These are phyloP conservation scores for Limonium bicolor DNA, from an alignment of 148 eudicot genomes.

Conservation along the genomic window DNA sequence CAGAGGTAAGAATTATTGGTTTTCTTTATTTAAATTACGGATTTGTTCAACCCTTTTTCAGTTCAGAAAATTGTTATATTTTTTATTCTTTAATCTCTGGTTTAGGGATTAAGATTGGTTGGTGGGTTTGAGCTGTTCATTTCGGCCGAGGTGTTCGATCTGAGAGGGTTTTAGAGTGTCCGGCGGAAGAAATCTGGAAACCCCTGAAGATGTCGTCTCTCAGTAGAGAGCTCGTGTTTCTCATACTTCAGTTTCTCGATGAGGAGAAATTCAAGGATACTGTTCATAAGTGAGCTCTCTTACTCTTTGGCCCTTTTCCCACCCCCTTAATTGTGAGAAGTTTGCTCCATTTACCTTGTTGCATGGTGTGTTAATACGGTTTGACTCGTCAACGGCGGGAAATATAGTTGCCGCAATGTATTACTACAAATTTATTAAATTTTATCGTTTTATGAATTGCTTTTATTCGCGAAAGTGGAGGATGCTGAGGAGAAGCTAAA, in stretches of 20 bases:
- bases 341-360: not conserved
- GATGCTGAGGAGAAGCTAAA: too few species aligned
- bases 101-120: conserved; percentile 19
- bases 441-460: not conserved
- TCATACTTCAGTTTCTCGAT: conserved; percentile 92
- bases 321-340: not conserved
- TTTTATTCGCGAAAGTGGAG: too few species aligned
- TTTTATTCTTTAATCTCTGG: not conserved
- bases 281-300: conserved; percentile 49
- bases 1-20: conserved; percentile 2
- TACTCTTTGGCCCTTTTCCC: not conserved
- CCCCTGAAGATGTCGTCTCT: conserved; percentile 50
- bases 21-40: not conserved
- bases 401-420: not conserved
- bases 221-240: conserved; percentile 80
- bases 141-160: conserved; percentile 13
- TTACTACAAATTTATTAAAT: not conserved
- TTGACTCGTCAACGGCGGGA: not conserved
- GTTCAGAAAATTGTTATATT: not conserved
- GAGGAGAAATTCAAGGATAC: conserved; percentile 86
- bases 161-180: conserved; percentile 13
- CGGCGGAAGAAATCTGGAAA: conserved; percentile 1
- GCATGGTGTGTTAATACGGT: not conserved
- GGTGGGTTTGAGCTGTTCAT: not conserved
- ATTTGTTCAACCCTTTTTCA: not conserved